phyloP scores from a whole-genome alignment of 148 eudicot species.

The Persicaria tinctoria region DNA sequence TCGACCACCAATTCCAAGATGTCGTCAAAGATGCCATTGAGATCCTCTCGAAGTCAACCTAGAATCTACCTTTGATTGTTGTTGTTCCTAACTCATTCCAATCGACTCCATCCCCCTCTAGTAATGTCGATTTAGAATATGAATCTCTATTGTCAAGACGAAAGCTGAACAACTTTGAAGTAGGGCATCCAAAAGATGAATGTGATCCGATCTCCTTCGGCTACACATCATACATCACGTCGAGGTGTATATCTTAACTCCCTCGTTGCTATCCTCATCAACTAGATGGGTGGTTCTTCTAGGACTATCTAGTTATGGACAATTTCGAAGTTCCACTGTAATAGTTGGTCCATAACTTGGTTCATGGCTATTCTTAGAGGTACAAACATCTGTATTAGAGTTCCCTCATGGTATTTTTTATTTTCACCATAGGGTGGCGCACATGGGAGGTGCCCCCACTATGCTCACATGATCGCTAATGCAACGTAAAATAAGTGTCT shows the following conservation, averaged over 20 bases:
- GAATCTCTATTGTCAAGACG: conserved; percentile 40
- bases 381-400: conserved; percentile 47
- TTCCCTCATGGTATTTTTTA: conserved; percentile 34
- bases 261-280: conserved; percentile 35
- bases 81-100: conserved; percentile 25
- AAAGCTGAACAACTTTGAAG: conserved; percentile 25
- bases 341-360: conserved; percentile 46
- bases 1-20: conserved; percentile 42
- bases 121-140: conserved; percentile 24
- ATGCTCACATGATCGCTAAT: conserved; percentile 39
- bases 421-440: conserved; percentile 39
- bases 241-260: conserved; percentile 76
- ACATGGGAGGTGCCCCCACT: conserved; percentile 55
- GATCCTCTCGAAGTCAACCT: conserved; percentile 24
- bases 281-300: conserved; percentile 35
- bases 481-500: conserved; percentile 17
- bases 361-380: conserved; percentile 60
- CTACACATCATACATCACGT: conserved; percentile 74
- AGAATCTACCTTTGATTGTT: conserved; percentile 37
- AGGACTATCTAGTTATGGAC: conserved; percentile 59
- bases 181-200: conserved; percentile 47
- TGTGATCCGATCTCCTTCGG: conserved; percentile 56
- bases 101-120: not conserved
- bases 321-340: conserved; percentile 77
- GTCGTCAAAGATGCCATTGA: conserved; percentile 37